Evolutionary conservation across 805 yeast genomes (phyloP).

Genomic region (Candida arabinofermentans): DNA sequence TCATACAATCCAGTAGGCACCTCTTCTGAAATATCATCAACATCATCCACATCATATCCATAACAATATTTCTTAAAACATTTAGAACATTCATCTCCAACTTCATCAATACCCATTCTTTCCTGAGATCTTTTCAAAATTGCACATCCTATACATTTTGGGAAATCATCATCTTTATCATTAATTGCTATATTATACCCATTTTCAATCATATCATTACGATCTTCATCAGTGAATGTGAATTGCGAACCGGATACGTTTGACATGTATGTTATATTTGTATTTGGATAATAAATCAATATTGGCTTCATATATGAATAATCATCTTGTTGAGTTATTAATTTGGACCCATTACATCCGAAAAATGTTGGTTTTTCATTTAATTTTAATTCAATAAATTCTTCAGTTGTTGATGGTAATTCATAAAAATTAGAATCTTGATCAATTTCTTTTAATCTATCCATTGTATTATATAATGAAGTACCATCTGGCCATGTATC

Average conservation of each 20-base stretch:
- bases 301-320: constrained; percentile 53
- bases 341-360: constrained; percentile 66
- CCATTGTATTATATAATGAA: constrained; percentile 47
- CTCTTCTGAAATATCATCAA: background rate
- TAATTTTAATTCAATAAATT: constrained; percentile 55
- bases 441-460: constrained; percentile 44
- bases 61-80: constrained; percentile 73
- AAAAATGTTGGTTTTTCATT: constrained; percentile 69
- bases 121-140: constrained; percentile 73
- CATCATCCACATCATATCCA: constrained; percentile 5
- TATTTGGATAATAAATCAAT: constrained; percentile 70
- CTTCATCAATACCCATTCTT: constrained; percentile 49
- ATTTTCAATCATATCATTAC: constrained; percentile 56
- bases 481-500: constrained; percentile 63
- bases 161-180: constrained; percentile 60
- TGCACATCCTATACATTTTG: constrained; percentile 77
- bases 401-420: constrained; percentile 55
- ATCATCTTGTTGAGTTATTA: constrained; percentile 36
- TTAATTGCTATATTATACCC: constrained; percentile 68
- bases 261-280: constrained; percentile 52
- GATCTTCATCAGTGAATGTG: constrained; percentile 54
- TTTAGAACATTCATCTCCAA: constrained; percentile 55
- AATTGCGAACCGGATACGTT: constrained; percentile 64
- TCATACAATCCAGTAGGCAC: no score
- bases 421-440: constrained; percentile 61